These are phyloP conservation scores for Geotrichum citri-aurantii DNA, from an alignment of 1,139 yeast genomes.

Conservation along the genomic window DNA sequence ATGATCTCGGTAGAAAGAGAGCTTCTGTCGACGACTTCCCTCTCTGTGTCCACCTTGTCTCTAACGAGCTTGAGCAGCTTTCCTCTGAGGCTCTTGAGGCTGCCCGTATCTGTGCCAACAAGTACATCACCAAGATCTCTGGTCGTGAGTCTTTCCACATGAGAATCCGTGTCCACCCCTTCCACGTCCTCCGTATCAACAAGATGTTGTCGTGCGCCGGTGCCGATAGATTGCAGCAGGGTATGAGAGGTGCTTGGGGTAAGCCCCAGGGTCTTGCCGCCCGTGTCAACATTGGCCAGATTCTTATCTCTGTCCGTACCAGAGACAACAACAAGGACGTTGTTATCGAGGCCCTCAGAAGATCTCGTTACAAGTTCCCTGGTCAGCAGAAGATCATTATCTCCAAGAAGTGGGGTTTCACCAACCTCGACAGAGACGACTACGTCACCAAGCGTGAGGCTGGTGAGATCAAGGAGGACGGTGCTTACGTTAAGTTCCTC, in stretches of 20 bases:
- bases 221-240: conserved; percentile 99
- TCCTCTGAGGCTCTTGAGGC: conserved; percentile 99
- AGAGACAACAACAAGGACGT: conserved; percentile 96
- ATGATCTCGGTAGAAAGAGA: conserved; percentile 99
- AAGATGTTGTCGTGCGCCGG: conserved; percentile 99
- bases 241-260: conserved; percentile 99
- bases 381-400: conserved; percentile 99
- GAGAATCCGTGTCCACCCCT: conserved; percentile 99
- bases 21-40: conserved; percentile 99
- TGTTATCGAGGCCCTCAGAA: conserved; percentile 98
- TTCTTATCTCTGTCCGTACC: conserved; percentile 96
- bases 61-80: conserved; percentile 98
- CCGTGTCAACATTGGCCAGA: conserved; percentile 98
- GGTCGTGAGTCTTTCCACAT: conserved; percentile 99
- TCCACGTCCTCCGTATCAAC: conserved; percentile 99
- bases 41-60: conserved; percentile 97
- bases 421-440: conserved; percentile 96
- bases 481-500: conserved; percentile 99
- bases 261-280: conserved; percentile 99
- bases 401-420: conserved; percentile 99
- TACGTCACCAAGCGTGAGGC: conserved; percentile 90
- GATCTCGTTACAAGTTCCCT: conserved; percentile 99
- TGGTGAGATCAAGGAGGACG: conserved; percentile 98
- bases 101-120: conserved; percentile 99
- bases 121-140: conserved; percentile 93